phyloP scores from a whole-genome alignment of 805 yeast genomes.

The Candida silvicultrix region DNA sequence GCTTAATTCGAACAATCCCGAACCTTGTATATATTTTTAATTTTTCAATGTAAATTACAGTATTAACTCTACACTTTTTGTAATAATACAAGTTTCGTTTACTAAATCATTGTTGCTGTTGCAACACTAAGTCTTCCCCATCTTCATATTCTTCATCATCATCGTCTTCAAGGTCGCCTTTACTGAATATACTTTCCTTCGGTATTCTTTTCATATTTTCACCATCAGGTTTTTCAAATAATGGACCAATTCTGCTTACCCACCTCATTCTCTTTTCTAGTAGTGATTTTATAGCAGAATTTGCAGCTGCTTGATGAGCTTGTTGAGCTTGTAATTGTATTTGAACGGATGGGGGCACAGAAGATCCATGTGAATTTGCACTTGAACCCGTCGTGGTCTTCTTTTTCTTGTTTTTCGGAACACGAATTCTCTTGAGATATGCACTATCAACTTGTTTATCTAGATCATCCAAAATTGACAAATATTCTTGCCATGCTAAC shows the following conservation, averaged over 20 bases:
- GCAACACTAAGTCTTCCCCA: slow-evolving; percentile 26
- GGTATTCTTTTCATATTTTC: slow-evolving; percentile 78
- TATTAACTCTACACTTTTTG: neutral
- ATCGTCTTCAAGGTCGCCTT: slow-evolving; percentile 31
- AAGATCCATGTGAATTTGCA: slow-evolving; percentile 10
- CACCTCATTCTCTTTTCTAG: slow-evolving; percentile 84
- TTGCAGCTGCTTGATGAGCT: slow-evolving; percentile 63
- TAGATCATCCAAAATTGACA: slow-evolving; percentile 83
- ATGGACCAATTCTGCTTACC: slow-evolving; percentile 85
- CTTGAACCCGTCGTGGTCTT: slow-evolving; percentile 17
- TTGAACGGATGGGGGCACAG: slow-evolving; percentile 26
- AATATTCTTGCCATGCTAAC: slow-evolving; percentile 91
- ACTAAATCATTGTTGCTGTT: slow-evolving; percentile 10
- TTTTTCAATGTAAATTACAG: no score
- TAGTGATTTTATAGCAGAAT: slow-evolving; percentile 69
- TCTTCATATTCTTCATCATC: slow-evolving; percentile 32
- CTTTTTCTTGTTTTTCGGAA: slow-evolving; percentile 46
- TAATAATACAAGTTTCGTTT: neutral
- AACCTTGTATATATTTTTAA: no score
- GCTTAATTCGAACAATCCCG: slow-evolving; percentile 6
- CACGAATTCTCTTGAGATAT: slow-evolving; percentile 74
- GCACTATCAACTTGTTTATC: slow-evolving; percentile 97
- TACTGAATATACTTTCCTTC: slow-evolving; percentile 45
- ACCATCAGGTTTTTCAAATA: slow-evolving; percentile 51
- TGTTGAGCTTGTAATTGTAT: slow-evolving; percentile 24